Evolutionary conservation across 2,329 filamentous ascomycete genomes (phyloP).

Genomic region (Penicillium olsonii): DNA sequence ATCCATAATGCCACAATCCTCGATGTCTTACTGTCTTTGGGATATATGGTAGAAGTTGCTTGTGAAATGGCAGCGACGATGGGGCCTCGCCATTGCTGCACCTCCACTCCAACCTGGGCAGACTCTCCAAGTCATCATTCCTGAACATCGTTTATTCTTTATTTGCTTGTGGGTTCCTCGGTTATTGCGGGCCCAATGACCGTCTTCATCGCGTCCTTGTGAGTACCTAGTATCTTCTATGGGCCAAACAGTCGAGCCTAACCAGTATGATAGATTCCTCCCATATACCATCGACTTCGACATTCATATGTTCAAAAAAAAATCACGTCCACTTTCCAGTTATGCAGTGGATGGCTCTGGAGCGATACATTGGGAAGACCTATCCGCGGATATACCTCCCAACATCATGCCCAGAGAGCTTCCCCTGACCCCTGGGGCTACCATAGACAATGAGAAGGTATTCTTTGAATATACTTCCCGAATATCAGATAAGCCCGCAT

Average conservation of each 20-base stretch:
- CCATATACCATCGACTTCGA: conserved; percentile 41
- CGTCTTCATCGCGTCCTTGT: conserved; percentile 39
- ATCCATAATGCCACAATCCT: too few relatives aligned
- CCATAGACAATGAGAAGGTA: conserved; percentile 41
- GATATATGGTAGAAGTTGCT: too few relatives aligned
- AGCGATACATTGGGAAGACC: conserved; percentile 24
- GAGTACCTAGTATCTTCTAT: conserved; percentile 18
- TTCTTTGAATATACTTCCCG: conserved; percentile 37
- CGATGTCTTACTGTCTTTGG: too few relatives aligned
- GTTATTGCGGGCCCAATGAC: conserved; percentile 33
- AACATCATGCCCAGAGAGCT: conserved; percentile 21
- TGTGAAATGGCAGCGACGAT: too few relatives aligned
- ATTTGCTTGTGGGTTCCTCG: too few relatives aligned
- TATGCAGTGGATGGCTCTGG: conserved; percentile 24
- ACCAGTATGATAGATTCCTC: conserved; percentile 31
- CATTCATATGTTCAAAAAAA: conserved; percentile 22
- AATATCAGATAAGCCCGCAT: conserved; percentile 29
- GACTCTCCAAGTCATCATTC: too few relatives aligned
- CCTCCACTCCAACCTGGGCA: too few relatives aligned
- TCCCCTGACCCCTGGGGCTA: conserved; percentile 40
- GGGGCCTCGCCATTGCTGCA: too few relatives aligned
- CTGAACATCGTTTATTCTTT: too few relatives aligned
- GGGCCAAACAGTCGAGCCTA: background rate
- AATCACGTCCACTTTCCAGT: conserved; percentile 24
- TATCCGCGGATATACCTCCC: conserved; percentile 22